A percentile compares a stretch with the other conserved stretches of the same genome.
These are phyloP conservation scores for Metschnikowia vanudenii DNA, from an alignment of 805 yeast genomes.

Conservation along the genomic window DNA sequence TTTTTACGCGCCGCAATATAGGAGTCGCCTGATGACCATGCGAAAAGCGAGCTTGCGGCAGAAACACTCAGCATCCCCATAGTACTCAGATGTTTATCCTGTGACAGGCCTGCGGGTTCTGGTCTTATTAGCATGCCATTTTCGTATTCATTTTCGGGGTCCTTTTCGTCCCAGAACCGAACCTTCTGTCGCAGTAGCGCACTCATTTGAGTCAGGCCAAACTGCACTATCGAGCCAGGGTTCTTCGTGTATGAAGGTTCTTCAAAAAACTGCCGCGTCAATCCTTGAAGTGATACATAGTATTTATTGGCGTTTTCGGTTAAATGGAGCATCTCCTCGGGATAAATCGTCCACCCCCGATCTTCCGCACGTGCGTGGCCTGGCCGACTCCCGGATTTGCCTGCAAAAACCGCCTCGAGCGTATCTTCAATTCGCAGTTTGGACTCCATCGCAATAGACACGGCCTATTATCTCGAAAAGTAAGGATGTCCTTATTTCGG, in stretches of 20 bases:
- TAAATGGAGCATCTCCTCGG: conserved; percentile 36
- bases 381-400: no score
- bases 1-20: conserved; percentile 34
- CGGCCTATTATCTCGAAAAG: no score
- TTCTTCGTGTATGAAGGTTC: conserved; percentile 9
- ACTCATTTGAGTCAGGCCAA: conserved; percentile 19
- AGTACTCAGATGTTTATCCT: neutral
- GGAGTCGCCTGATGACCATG: conserved; percentile 44
- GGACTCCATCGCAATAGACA: no score
- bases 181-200: conserved; percentile 15
- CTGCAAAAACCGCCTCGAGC: no score
- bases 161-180: conserved; percentile 17
- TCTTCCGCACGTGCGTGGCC: neutral
- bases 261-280: conserved; percentile 33
- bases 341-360: conserved; percentile 20
- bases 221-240: conserved; percentile 26
- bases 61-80: conserved; percentile 5
- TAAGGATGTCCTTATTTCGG: no score
- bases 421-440: no score
- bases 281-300: conserved; percentile 34
- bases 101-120: neutral
- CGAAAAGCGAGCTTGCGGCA: conserved; percentile 35
- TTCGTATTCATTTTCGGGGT: conserved; percentile 5
- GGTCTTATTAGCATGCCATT: neutral
- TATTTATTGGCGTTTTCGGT: conserved; percentile 29